Evolutionary conservation across 306 rosid species (phyloP).

Genomic region (Lathyrus sativus): DNA sequence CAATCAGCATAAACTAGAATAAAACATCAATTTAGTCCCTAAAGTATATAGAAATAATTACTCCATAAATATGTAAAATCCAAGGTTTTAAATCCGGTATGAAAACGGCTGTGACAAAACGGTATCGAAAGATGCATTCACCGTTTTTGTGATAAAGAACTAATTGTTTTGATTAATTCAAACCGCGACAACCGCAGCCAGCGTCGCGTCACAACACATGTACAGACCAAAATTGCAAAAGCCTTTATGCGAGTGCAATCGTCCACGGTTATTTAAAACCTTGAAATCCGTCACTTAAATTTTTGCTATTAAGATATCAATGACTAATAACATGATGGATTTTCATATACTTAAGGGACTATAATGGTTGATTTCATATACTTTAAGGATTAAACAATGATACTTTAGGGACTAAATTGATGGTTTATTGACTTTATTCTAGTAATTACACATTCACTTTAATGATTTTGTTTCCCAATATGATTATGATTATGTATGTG

Average conservation of each 20-base stretch:
- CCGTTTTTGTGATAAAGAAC: too few relatives aligned
- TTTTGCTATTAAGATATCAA: neutral
- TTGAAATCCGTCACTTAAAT: neutral
- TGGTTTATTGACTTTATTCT: neutral
- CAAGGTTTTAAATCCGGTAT: too few relatives aligned
- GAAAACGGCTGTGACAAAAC: too few relatives aligned
- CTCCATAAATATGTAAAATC: too few relatives aligned
- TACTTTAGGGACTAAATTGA: neutral
- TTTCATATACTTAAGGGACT: neutral
- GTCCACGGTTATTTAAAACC: too few relatives aligned
- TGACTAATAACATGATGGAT: neutral
- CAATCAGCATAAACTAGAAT: neutral
- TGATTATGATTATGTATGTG: slow-evolving; percentile 16
- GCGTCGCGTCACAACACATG: too few relatives aligned
- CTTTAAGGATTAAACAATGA: neutral
- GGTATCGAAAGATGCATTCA: too few relatives aligned
- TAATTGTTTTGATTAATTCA: too few relatives aligned
- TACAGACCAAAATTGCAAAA: too few relatives aligned
- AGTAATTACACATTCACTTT: neutral
- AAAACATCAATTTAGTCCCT: neutral
- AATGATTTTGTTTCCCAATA: neutral
- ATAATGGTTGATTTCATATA: neutral
- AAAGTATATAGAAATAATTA: neutral
- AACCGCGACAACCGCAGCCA: too few relatives aligned
- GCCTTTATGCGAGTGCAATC: too few relatives aligned